phyloP scores from a whole-genome alignment of 164 flowering plant species.

The Nymphaea colorata region DNA sequence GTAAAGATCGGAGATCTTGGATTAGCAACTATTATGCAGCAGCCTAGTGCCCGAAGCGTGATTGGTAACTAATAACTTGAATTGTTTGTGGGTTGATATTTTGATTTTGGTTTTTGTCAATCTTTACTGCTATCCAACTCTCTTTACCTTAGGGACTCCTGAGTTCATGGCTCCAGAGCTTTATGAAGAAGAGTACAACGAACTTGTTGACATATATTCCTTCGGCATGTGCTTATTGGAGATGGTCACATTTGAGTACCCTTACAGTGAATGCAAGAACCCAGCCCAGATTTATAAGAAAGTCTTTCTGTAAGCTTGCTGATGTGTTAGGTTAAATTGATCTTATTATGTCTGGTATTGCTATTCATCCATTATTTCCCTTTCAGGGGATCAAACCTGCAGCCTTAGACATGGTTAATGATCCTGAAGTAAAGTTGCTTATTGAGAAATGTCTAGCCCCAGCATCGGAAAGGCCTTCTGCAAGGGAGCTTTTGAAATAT shows the following conservation, averaged over 20 bases:
- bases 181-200: slow-evolving; percentile 56
- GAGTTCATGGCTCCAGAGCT: slow-evolving; percentile 77
- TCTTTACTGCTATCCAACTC: neutral
- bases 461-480: slow-evolving; percentile 37
- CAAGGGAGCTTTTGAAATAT: slow-evolving; percentile 51
- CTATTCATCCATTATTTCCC: slow-evolving; percentile 2
- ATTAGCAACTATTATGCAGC: slow-evolving; percentile 50
- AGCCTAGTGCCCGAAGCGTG: slow-evolving; percentile 40
- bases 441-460: slow-evolving; percentile 57
- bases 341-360: neutral
- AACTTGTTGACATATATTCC: slow-evolving; percentile 57
- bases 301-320: slow-evolving; percentile 38
- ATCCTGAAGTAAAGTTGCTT: slow-evolving; percentile 32
- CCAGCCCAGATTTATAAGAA: slow-evolving; percentile 60
- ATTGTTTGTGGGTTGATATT: neutral
- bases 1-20: slow-evolving; percentile 68
- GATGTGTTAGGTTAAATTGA: neutral
- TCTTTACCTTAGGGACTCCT: slow-evolving; percentile 38
- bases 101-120: neutral
- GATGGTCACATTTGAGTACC: slow-evolving; percentile 63
- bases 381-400: slow-evolving; percentile 61
- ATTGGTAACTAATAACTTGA: slow-evolving; percentile 22
- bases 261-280: slow-evolving; percentile 52
- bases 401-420: slow-evolving; percentile 37
- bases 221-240: slow-evolving; percentile 75